These are phyloP conservation scores for Amanita jacksonii DNA, from an alignment of 768 basidiomycete species.

Conservation along the genomic window DNA sequence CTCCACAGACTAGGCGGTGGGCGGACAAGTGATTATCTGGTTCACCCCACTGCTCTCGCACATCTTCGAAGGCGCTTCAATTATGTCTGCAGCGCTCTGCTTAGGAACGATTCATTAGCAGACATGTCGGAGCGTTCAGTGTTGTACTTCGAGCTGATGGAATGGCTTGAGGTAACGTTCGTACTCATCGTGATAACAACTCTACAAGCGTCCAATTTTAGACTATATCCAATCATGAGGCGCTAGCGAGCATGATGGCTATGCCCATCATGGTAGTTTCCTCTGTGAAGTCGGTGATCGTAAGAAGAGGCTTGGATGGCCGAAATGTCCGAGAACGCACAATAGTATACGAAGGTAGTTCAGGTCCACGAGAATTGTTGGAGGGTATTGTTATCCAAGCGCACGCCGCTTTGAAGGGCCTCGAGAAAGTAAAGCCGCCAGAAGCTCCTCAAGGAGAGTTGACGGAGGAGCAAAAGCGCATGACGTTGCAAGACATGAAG, in stretches of 20 bases:
- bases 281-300: constrained; percentile 52
- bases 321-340: constrained; percentile 61
- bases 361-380: constrained; percentile 84
- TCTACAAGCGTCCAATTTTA: constrained; percentile 21
- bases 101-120: constrained; percentile 86
- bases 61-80: constrained; percentile 91
- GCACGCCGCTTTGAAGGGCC: constrained; percentile 81
- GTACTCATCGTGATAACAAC: background rate
- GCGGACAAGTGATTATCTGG: constrained; percentile 80
- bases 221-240: constrained; percentile 92
- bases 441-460: constrained; percentile 50
- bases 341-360: constrained; percentile 83
- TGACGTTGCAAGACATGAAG: constrained; percentile 51
- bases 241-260: constrained; percentile 90
- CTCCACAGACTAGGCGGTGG: constrained; percentile 67
- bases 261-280: constrained; percentile 91
- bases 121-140: constrained; percentile 88
- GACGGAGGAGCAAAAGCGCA: constrained; percentile 86
- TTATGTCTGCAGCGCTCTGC: constrained; percentile 72
- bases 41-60: constrained; percentile 86
- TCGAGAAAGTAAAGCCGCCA: constrained; percentile 52
- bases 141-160: constrained; percentile 82
- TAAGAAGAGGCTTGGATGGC: constrained; percentile 39
- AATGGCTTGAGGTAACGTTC: constrained; percentile 76
- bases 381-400: constrained; percentile 92